Evolutionary conservation across 768 basidiomycete species (phyloP).

Genomic region (Boletus coccyginus): DNA sequence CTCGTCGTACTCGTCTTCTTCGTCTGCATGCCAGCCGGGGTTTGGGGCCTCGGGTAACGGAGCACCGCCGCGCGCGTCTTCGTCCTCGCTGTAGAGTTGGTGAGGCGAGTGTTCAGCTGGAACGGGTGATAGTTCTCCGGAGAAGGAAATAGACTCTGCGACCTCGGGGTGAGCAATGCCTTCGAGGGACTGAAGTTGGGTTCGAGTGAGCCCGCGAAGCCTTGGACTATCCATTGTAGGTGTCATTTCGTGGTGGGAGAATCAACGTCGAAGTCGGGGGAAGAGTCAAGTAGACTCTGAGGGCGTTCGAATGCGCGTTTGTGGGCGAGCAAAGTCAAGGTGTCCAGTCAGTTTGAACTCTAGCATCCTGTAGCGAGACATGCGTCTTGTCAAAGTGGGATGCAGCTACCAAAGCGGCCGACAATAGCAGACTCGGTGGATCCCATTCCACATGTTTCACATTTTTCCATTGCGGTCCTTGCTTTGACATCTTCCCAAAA

Average conservation of each 20-base stretch:
- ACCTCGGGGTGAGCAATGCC: background rate
- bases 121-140: background rate
- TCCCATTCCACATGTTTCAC: background rate
- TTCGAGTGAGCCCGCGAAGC: conserved; percentile 19
- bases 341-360: background rate
- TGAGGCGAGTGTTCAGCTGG: background rate
- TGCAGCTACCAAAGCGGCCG: background rate
- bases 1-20: background rate
- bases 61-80: background rate
- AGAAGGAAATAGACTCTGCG: background rate
- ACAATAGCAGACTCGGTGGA: conserved; percentile 1
- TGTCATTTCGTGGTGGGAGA: background rate
- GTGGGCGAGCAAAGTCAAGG: background rate
- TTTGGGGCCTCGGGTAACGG: background rate
- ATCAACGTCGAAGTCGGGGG: background rate
- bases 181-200: conserved; percentile 22
- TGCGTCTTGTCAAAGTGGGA: background rate
- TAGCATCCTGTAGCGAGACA: background rate
- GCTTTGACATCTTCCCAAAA: too few relatives aligned
- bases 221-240: conserved; percentile 15
- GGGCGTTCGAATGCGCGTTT: background rate
- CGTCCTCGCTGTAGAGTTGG: background rate
- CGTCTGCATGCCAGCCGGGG: conserved; percentile 4
- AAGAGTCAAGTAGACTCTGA: background rate
- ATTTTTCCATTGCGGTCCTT: background rate